A percentile compares a stretch with the other conserved stretches of the same genome.
phyloP scores from a whole-genome alignment of 441 rosid genomes.

The Capsella rubella region DNA sequence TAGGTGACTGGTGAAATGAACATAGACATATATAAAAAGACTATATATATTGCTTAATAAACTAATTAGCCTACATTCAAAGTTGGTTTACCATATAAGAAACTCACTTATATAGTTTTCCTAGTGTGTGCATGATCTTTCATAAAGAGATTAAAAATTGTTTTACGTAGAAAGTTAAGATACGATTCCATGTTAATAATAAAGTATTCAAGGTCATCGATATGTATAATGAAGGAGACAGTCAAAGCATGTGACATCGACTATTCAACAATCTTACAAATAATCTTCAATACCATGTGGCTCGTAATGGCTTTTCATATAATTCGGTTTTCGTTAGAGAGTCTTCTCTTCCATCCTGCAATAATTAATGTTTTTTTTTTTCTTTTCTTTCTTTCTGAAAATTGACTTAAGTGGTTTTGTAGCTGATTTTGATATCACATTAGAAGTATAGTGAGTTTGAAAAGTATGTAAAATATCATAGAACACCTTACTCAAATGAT shows the following conservation, averaged over 20 bases:
- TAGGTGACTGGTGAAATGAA: conserved; percentile 43
- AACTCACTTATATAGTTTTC: conserved; percentile 18
- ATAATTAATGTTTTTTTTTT: conserved; percentile 15
- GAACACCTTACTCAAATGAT: too few species aligned
- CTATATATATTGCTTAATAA: conserved; percentile 26
- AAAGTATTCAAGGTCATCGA: conserved; percentile 23
- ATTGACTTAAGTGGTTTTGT: not conserved
- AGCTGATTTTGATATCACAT: not conserved
- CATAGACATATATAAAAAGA: conserved; percentile 33
- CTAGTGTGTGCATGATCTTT: conserved; percentile 41
- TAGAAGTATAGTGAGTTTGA: not conserved
- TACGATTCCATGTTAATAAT: conserved; percentile 34
- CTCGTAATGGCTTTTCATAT: conserved; percentile 30
- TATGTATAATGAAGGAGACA: conserved; percentile 34
- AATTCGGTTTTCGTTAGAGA: conserved; percentile 9
- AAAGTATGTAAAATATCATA: too few species aligned
- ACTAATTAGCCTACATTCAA: conserved; percentile 43
- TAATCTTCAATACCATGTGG: conserved; percentile 31
- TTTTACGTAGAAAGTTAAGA: conserved; percentile 41
- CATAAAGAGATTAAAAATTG: conserved; percentile 32
- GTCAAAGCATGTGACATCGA: conserved; percentile 49
- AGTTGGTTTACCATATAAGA: conserved; percentile 41
- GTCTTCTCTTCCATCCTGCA: conserved; percentile 20
- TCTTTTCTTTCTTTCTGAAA: not conserved
- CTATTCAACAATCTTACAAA: conserved; percentile 38